phyloP scores from a whole-genome alignment of 768 basidiomycete species.

The Naganishia vaughanmartiniae region DNA sequence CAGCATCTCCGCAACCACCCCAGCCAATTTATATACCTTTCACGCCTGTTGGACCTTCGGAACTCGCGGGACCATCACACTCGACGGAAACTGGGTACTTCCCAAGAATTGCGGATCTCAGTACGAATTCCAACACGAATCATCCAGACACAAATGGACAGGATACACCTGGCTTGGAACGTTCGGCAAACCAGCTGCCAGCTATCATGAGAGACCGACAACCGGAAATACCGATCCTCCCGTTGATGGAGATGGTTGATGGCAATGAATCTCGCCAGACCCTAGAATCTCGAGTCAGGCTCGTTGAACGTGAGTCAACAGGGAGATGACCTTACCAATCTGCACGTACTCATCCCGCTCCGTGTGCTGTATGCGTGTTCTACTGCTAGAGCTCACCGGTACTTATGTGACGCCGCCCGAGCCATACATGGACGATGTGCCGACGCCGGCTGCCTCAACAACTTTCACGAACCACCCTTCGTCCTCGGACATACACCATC shows the following conservation, averaged over 20 bases:
- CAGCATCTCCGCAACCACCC: neutral
- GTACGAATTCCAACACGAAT: neutral
- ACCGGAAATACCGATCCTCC: neutral
- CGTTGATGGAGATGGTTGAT: conserved; percentile 23
- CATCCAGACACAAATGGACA: neutral
- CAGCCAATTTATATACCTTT: neutral
- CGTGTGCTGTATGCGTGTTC: neutral
- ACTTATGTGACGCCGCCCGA: neutral
- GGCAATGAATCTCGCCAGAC: conserved; percentile 22
- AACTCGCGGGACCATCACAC: neutral
- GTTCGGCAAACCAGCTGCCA: neutral
- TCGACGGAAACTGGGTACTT: neutral
- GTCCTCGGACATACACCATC: conserved; percentile 1
- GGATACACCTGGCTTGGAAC: neutral
- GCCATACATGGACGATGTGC: neutral
- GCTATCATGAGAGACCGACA: neutral
- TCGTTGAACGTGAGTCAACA: conserved; percentile 9
- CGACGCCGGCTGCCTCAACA: conserved; percentile 14
- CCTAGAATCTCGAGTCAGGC: conserved; percentile 14
- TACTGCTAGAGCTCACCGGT: conserved; percentile 6
- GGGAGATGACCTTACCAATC: too few relatives aligned
- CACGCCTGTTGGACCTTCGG: neutral
- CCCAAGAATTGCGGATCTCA: neutral
- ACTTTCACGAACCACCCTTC: conserved; percentile 13
- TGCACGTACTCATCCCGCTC: neutral